phyloP scores from a whole-genome alignment of 306 rosid species.

The Rosa persica region DNA sequence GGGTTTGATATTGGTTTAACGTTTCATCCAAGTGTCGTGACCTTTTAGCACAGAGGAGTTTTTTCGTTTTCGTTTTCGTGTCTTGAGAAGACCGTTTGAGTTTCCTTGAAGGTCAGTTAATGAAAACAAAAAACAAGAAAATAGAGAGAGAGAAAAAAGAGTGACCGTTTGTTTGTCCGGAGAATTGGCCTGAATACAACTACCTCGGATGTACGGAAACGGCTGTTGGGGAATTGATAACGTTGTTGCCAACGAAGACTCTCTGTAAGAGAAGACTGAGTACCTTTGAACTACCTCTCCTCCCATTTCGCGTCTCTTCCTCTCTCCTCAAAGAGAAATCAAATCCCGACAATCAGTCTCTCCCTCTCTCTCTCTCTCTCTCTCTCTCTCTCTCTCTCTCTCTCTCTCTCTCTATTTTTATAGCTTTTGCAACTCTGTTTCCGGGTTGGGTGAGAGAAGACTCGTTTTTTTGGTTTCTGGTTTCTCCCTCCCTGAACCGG shows the following conservation, averaged over 20 bases:
- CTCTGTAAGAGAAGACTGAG: constrained; percentile 21
- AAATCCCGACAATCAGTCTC: constrained; percentile 45
- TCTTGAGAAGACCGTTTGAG: constrained; percentile 35
- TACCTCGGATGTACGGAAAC: constrained; percentile 21
- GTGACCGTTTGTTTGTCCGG: constrained; percentile 12
- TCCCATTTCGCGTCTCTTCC: constrained; percentile 32
- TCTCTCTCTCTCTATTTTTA: constrained; percentile 18
- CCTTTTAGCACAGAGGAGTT: background rate
- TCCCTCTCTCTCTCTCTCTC: constrained; percentile 29
- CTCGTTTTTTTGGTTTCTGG: background rate
- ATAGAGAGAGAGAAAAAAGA: background rate
- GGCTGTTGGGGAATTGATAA: constrained; percentile 27
- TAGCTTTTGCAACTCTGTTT: constrained; percentile 33
- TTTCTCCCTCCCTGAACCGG: constrained; percentile 14
- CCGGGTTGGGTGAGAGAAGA: constrained; percentile 72
- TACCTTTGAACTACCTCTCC: constrained; percentile 22
- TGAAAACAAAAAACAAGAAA: background rate
- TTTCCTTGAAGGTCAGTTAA: constrained; percentile 56
- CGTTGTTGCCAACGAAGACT: constrained; percentile 50
- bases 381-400: background rate
- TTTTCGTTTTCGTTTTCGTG: background rate
- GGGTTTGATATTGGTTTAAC: constrained; percentile 37
- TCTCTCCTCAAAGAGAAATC: constrained; percentile 32
- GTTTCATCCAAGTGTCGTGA: constrained; percentile 30
- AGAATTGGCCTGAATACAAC: constrained; percentile 12